Percentiles rank a stretch among this genome's conserved stretches.
Conservation (phyloP, 768 basidiomycete species). For the Leccinum uliginosum region DNA sequence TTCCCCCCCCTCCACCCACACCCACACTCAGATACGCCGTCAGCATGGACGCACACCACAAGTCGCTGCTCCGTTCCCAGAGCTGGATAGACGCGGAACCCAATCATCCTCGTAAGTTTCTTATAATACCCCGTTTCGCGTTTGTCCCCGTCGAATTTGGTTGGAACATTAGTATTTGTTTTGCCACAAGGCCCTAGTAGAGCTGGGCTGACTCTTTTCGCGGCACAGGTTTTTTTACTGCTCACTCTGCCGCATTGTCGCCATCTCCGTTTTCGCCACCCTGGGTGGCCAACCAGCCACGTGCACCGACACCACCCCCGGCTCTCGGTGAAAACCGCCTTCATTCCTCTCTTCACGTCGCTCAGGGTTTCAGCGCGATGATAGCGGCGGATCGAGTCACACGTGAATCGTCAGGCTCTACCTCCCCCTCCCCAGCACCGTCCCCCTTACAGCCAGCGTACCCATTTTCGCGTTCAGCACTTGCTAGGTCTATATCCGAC, state of each 20-base stretch:
- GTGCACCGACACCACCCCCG: slow-evolving; percentile 35
- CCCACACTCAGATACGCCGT: slow-evolving; percentile 15
- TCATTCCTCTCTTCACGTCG: slow-evolving; percentile 21
- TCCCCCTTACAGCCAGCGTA: slow-evolving; percentile 22
- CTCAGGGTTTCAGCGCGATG: slow-evolving; percentile 20
- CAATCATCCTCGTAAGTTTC: slow-evolving; percentile 21
- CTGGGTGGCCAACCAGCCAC: slow-evolving; percentile 32
- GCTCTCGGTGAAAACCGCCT: slow-evolving; percentile 22
- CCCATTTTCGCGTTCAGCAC: slow-evolving; percentile 30
- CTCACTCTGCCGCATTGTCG: slow-evolving; percentile 30
- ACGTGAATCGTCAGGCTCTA: slow-evolving; percentile 5
- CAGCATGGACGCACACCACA: slow-evolving; percentile 27
- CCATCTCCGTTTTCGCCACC: slow-evolving; percentile 33
- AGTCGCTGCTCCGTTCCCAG: slow-evolving; percentile 7
- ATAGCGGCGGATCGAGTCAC: slow-evolving; percentile 10
- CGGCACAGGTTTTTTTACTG: slow-evolving; percentile 26
- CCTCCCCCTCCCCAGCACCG: slow-evolving; percentile 20
- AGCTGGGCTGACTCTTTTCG: slow-evolving; percentile 20
- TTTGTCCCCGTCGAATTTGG: slow-evolving; percentile 4
- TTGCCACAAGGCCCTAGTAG: slow-evolving; percentile 17
- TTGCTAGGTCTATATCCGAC: slow-evolving; percentile 39
- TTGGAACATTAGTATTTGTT: slow-evolving; percentile 13
- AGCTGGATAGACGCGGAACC: slow-evolving; percentile 25
- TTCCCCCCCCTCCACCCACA: slow-evolving; percentile 39
- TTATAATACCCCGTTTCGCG: slow-evolving; percentile 9